A percentile compares a stretch with the other conserved stretches of the same genome.
Conservation (phyloP, 257 asterid genomes). For the Scutellaria minor region DNA sequence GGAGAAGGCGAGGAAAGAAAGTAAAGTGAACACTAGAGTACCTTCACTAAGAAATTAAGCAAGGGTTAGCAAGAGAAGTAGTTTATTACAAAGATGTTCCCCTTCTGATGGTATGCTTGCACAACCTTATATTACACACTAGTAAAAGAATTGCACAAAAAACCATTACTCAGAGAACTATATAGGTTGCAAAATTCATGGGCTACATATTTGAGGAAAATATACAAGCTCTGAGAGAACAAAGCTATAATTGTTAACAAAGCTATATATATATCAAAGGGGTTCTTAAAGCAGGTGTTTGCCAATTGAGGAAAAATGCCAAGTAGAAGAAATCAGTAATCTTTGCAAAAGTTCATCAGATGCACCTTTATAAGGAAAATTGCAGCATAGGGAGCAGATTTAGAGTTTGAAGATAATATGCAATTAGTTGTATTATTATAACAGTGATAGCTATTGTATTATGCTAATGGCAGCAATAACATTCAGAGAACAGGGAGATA, state of each 20-base stretch:
- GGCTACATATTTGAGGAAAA: neutral
- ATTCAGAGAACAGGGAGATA: slow-evolving; percentile 41
- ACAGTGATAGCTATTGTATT: neutral
- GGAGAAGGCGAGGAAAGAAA: neutral
- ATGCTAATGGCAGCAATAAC: slow-evolving; percentile 23
- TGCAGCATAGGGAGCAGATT: neutral
- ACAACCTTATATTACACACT: neutral
- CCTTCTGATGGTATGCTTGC: neutral
- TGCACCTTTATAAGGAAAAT: neutral
- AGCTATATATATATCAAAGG: too few species aligned
- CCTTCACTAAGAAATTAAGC: neutral
- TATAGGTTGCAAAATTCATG: neutral
- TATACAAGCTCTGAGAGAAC: too few species aligned
- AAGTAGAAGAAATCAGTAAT: neutral
- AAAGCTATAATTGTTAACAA: too few species aligned
- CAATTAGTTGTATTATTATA: neutral
- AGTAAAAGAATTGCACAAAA: slow-evolving; percentile 9
- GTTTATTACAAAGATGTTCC: neutral
- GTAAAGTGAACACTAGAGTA: neutral
- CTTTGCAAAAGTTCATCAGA: slow-evolving; percentile 19
- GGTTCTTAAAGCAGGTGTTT: neutral
- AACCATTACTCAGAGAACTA: neutral
- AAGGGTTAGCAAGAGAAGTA: neutral
- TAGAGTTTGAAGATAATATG: slow-evolving; percentile 1
- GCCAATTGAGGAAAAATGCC: neutral